These are phyloP conservation scores for Hypomontagnella monticulosa DNA, from an alignment of 495 filamentous ascomycete species.

Conservation along the genomic window DNA sequence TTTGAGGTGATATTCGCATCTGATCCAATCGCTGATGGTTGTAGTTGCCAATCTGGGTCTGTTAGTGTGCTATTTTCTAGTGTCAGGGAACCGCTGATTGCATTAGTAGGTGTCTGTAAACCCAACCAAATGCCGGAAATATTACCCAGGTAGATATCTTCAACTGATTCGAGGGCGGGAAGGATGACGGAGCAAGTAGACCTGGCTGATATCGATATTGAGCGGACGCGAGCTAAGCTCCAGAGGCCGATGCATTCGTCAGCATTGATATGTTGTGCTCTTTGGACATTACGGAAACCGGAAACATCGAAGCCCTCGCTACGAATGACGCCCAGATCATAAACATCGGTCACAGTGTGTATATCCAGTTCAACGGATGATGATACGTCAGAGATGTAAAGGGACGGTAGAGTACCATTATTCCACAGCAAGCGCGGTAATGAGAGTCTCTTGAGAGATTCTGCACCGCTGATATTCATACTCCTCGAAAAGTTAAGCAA, in stretches of 20 bases:
- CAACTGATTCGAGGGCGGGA: no score
- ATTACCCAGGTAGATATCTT: no score
- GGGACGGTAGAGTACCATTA: no score
- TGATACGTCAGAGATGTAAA: neutral
- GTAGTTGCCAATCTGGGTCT: neutral
- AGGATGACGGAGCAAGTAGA: no score
- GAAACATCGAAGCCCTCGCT: no score
- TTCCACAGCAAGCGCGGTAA: neutral
- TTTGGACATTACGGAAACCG: no score
- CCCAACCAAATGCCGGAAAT: no score
- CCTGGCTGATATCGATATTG: no score
- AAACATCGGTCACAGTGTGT: neutral
- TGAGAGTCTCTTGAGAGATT: neutral
- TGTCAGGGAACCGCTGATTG: neutral
- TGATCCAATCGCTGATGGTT: neutral
- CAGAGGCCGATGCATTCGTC: no score
- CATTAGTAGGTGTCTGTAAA: neutral
- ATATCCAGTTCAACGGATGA: neutral
- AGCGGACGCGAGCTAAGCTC: no score
- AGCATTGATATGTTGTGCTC: no score
- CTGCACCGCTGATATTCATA: neutral
- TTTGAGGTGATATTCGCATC: conserved; percentile 2
- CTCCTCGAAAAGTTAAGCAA: neutral
- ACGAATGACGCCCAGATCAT: no score
- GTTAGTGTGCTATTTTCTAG: neutral